A percentile compares a stretch with the other conserved stretches of the same genome.
These are phyloP conservation scores for Tephrocybe sp. DNA, from an alignment of 768 basidiomycete species.

Conservation along the genomic window DNA sequence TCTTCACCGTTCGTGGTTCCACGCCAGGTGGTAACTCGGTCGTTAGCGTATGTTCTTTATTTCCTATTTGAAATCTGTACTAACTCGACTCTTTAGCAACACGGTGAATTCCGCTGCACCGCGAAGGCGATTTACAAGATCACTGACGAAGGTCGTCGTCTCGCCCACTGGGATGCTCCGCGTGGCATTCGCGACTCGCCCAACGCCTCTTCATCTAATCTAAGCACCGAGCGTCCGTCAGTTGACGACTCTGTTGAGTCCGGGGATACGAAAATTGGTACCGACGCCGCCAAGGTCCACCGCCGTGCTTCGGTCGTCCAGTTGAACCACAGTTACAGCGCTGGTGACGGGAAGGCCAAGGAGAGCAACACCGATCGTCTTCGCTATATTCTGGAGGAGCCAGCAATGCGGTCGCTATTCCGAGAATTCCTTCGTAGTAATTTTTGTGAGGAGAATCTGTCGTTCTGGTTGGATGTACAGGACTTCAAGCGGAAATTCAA, in stretches of 20 bases:
- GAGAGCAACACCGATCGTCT: slow-evolving; percentile 93
- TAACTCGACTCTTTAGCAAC: slow-evolving; percentile 53
- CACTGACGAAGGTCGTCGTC: slow-evolving; percentile 85
- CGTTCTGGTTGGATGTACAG: slow-evolving; percentile 96
- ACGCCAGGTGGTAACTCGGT: slow-evolving; percentile 74
- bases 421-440: slow-evolving; percentile 92
- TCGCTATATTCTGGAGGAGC: slow-evolving; percentile 90
- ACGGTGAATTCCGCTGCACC: slow-evolving; percentile 95
- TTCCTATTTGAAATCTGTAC: slow-evolving; percentile 12
- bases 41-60: slow-evolving; percentile 55
- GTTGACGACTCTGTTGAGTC: slow-evolving; percentile 48
- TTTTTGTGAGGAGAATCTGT: slow-evolving; percentile 98
- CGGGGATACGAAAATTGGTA: slow-evolving; percentile 27
- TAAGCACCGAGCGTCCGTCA: slow-evolving; percentile 61
- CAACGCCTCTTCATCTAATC: slow-evolving; percentile 62
- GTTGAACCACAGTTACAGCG: slow-evolving; percentile 56
- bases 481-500: slow-evolving; percentile 97
- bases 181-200: slow-evolving; percentile 55
- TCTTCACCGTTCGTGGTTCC: slow-evolving; percentile 87
- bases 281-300: slow-evolving; percentile 66
- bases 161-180: slow-evolving; percentile 80
- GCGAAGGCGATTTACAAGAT: slow-evolving; percentile 94
- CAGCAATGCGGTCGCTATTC: slow-evolving; percentile 85
- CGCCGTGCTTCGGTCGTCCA: slow-evolving; percentile 78
- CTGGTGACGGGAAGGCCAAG: slow-evolving; percentile 60